phyloP scores from a whole-genome alignment of 2,329 filamentous ascomycete species.

The Claviceps sorghi region DNA sequence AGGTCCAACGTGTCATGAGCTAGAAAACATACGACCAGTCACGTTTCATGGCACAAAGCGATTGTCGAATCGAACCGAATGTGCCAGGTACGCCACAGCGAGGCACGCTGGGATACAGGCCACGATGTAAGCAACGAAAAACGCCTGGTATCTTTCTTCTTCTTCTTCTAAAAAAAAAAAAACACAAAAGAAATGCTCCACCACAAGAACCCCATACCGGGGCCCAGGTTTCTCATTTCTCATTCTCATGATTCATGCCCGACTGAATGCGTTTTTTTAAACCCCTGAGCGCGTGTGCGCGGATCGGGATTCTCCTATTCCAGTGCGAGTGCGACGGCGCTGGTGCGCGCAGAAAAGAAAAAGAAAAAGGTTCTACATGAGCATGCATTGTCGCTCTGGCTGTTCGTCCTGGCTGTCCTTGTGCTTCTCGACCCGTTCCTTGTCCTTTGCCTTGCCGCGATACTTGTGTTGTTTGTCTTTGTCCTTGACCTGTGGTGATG shows the following conservation, averaged over 20 bases:
- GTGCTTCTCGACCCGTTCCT: constrained; percentile 22
- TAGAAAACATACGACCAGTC: no score
- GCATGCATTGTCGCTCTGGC: constrained; percentile 31
- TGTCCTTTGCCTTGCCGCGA: constrained; percentile 21
- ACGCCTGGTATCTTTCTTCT: constrained; percentile 2
- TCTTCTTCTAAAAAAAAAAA: background rate
- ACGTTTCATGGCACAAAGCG: no score
- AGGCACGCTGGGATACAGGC: no score
- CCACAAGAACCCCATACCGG: background rate
- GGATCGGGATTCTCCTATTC: background rate
- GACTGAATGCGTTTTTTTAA: background rate
- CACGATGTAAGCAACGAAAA: background rate
- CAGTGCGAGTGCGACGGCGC: background rate
- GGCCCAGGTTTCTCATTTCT: background rate
- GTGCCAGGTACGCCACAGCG: no score
- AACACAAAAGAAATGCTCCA: background rate
- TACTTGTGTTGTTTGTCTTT: constrained; percentile 17
- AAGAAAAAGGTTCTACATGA: constrained; percentile 33
- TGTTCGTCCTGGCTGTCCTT: constrained; percentile 19
- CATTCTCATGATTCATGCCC: background rate
- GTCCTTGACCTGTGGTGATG: constrained; percentile 9
- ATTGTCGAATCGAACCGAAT: no score
- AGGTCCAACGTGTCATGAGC: no score
- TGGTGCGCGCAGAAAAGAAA: background rate
- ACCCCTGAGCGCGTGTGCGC: background rate